phyloP scores from a whole-genome alignment of 495 filamentous ascomycete species.

The Xylaria palmicola region DNA sequence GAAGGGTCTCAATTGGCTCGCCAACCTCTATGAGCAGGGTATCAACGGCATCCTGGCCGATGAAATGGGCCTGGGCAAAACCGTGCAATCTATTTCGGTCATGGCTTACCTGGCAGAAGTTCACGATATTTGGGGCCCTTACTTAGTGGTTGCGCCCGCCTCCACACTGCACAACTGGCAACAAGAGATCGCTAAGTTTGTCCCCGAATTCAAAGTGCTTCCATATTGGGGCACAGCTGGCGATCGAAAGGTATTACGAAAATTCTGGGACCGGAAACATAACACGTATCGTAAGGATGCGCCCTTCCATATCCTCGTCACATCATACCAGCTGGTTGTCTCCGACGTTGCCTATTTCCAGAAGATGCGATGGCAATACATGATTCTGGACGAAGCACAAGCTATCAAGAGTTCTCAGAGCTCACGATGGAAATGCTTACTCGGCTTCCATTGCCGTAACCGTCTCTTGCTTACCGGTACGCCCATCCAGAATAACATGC shows the following conservation, averaged over 20 bases:
- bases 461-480: constrained; percentile 93
- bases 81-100: constrained; percentile 97
- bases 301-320: constrained; percentile 92
- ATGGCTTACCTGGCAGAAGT: constrained; percentile 98
- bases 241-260: constrained; percentile 92
- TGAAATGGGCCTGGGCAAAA: constrained; percentile 99
- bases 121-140: constrained; percentile 98
- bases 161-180: constrained; percentile 99
- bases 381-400: constrained; percentile 98
- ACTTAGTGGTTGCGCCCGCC: constrained; percentile 93
- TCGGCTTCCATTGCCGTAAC: constrained; percentile 95
- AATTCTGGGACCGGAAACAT: constrained; percentile 98
- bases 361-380: constrained; percentile 99
- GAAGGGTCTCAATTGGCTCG: constrained; percentile 98
- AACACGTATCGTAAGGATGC: constrained; percentile 92
- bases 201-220: constrained; percentile 88
- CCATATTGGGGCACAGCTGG: constrained; percentile 96
- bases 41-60: constrained; percentile 99
- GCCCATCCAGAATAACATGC: constrained; percentile 99
- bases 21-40: constrained; percentile 97
- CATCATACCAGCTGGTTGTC: constrained; percentile 96
- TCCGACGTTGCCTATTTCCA: constrained; percentile 95
- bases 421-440: constrained; percentile 91
- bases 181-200: constrained; percentile 93
- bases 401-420: constrained; percentile 98